These are phyloP conservation scores for Plasmodium vivax DNA, from an alignment of 169 alveolate species.

Conservation along the genomic window DNA sequence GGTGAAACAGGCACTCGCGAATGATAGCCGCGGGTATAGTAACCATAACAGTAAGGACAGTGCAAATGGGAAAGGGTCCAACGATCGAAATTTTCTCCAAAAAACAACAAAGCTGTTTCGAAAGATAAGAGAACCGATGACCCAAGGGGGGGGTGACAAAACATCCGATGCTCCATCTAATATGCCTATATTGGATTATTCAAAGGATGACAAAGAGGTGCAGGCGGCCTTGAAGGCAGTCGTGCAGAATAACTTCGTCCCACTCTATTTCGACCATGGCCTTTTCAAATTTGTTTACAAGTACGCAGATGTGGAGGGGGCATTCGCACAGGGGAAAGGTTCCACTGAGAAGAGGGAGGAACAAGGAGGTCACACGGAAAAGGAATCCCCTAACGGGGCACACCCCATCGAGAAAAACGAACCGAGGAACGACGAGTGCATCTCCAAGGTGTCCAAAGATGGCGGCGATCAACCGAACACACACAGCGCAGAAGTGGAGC, in stretches of 20 bases:
- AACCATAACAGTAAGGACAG: neutral
- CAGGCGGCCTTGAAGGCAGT: neutral
- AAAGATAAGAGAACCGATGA: neutral
- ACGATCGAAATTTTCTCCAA: neutral
- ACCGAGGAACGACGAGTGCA: neutral
- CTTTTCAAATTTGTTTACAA: slow-evolving; percentile 42
- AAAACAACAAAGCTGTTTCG: neutral
- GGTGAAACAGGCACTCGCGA: neutral
- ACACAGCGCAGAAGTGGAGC: neutral
- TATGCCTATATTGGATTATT: neutral
- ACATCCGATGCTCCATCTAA: neutral
- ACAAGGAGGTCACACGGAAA: neutral
- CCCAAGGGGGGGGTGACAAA: neutral
- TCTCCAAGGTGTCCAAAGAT: neutral
- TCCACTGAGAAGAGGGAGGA: neutral
- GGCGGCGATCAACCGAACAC: neutral
- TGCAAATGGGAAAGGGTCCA: neutral
- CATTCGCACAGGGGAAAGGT: neutral
- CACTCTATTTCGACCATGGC: slow-evolving; percentile 42
- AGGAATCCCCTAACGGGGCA: neutral
- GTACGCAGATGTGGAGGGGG: neutral
- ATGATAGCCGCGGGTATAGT: neutral
- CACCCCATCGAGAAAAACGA: neutral
- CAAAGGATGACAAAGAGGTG: neutral
- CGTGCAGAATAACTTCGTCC: slow-evolving; percentile 17